Base-by-base conservation (phyloP, 2,329 filamentous ascomycete genomes). In the Penicillium digitatum region DNA sequence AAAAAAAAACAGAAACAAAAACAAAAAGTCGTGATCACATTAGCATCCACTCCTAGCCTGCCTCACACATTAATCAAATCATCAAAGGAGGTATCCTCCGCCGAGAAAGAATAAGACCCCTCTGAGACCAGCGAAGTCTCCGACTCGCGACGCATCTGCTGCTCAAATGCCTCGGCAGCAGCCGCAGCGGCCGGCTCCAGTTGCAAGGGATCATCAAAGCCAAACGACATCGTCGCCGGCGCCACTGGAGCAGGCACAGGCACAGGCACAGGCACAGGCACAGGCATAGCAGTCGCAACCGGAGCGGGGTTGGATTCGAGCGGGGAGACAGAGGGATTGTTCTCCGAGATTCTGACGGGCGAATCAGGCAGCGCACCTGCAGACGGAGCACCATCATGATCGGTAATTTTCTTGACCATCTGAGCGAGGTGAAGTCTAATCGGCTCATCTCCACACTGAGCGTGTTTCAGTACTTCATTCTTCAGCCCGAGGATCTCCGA, bases 391-490 rank as follows among this genome's bases (percentile, higher is more conserved):
- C 53, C 53, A 54, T 71, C 68, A 10, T 53, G 65, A 51, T 67
- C 65, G 4, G 71, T 70, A 39, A 72, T 71, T 45, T 63, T 67
- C 53, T 72, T 72, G 12, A 73, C 70, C 71, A 73, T 73, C 39
- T 68, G 69, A 1, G 70, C 69, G 1, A 73, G 61, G 54, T 73
- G 70, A 0, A 69, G 57, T 46, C 71, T 72, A 48, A 74, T 74
- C 1, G 70, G 67, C 35, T 72, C 67, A 31, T 74, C 71, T 2
- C 66, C 69, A 51, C 74, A 77, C 42, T 70, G 68, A 5, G 67
- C 69, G 58, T 76, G 74, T 48, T 68, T 69, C 35, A 76, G 53
- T 3, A 77, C 65, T 58, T 76, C 72, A 24, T 73, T 71, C 55
- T 76, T 77, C 12, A 77, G 60, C 3, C 59, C 67, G 3, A 76